phyloP scores from a whole-genome alignment of 371 early-diverging fungal species.

The Mucor irregularis region DNA sequence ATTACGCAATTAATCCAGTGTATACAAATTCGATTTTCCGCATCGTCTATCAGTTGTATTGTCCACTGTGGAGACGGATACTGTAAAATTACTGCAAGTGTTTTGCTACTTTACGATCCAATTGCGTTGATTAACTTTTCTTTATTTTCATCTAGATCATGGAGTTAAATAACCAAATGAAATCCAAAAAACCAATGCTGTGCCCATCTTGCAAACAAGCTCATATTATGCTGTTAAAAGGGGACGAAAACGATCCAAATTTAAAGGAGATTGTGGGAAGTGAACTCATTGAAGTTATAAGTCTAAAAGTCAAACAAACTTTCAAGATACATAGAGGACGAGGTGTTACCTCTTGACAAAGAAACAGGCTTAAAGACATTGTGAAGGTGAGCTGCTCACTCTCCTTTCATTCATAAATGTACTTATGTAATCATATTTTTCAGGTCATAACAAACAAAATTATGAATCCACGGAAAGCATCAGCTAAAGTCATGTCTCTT shows the following conservation, averaged over 20 bases:
- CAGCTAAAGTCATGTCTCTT: not conserved
- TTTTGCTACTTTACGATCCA: too few relatives aligned
- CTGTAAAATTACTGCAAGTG: not conserved
- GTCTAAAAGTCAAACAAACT: not conserved
- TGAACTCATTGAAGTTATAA: not conserved
- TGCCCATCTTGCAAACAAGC: too few relatives aligned
- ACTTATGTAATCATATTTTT: not conserved
- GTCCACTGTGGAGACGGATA: not conserved
- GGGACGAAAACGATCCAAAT: not conserved
- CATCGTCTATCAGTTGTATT: too few relatives aligned
- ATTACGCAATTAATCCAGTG: too few relatives aligned
- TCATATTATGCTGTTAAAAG: not conserved
- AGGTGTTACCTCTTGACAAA: not conserved
- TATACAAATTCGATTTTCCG: too few relatives aligned
- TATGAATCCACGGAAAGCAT: not conserved
- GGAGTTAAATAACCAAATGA: not conserved
- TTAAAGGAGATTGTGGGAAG: not conserved
- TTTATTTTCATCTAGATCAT: not conserved
- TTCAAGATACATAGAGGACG: not conserved
- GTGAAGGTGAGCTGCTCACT: not conserved
- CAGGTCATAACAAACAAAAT: not conserved
- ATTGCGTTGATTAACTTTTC: not conserved
- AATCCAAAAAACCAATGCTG: too few relatives aligned
- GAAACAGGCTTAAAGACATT: not conserved
- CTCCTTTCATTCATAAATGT: too few relatives aligned